Evolutionary conservation across 257 asterid species (phyloP).

Genomic region (Solanum etuberosum): DNA sequence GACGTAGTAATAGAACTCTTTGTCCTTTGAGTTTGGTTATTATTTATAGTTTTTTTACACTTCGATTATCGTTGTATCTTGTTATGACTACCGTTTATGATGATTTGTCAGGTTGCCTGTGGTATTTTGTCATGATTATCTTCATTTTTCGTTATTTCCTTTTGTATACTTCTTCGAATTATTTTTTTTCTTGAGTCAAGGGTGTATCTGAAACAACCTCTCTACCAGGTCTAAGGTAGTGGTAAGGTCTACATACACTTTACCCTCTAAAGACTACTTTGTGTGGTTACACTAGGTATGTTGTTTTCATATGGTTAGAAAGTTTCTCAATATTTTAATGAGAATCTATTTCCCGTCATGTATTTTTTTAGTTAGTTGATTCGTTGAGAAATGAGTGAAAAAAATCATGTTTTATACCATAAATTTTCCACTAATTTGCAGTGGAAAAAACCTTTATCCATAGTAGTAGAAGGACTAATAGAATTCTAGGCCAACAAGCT

Average conservation of each 20-base stretch:
- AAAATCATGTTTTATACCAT: too few relatives aligned
- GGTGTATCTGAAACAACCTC: neutral
- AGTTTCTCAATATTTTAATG: neutral
- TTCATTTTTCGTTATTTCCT: neutral
- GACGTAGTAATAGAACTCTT: too few relatives aligned
- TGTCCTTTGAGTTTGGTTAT: too few relatives aligned
- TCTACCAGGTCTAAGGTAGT: too few relatives aligned
- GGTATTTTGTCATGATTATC: neutral
- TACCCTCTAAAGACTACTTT: neutral
- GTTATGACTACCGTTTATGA: neutral
- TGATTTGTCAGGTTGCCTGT: neutral
- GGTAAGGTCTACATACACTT: too few relatives aligned
- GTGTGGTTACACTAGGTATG: neutral
- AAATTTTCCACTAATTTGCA: neutral
- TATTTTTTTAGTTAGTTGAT: too few relatives aligned
- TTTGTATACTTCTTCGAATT: neutral
- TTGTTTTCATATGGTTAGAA: neutral
- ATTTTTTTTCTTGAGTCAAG: neutral
- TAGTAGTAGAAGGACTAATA: neutral
- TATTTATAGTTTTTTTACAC: too few relatives aligned
- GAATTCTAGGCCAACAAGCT: neutral
- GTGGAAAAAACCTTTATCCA: neutral
- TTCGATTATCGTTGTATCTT: too few relatives aligned
- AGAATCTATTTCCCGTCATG: neutral
- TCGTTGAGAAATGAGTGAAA: too few relatives aligned